Base-by-base conservation (phyloP, 495 filamentous ascomycete species). In the Beverwykella pulmonaria region DNA sequence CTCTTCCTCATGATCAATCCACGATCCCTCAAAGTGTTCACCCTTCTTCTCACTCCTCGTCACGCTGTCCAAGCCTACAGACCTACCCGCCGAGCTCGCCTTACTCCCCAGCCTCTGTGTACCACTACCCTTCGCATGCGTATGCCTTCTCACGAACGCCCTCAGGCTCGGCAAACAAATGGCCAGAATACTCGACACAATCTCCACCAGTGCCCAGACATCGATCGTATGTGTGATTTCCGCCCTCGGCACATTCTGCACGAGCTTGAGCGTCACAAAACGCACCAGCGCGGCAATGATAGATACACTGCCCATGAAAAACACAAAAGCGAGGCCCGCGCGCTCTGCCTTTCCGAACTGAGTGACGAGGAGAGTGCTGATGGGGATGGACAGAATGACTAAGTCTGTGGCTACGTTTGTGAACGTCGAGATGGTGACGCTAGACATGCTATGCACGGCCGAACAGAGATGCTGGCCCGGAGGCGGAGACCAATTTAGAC, bases 171-270 rank as follows among this genome's bases (percentile, higher is more conserved):
- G 69, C 14, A 68, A 32, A 53, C 69, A 71, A 17, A 71, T 63
- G 1, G 69, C 69, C 6, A 71, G 27, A 4, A 71, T 66, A 0
- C 17, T 27, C n/a, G 73, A 65, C n/a, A 75, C 69, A 20, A 77
- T 77, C 54, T 77, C 75, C 15, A 75, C 74, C 12, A 76, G 54
- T 0, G 75, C 74, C 68, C 74, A 76, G 29, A 77, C 75, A 49
- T 77, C 75, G 30, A 77, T 77, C 7, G 75, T 76, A 59, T 76
- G 75, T 15, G 74, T 75, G 22, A 77, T 76, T 19, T 65, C 65
- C 1, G 75, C 73, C 22, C 68, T 72, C 0, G 75, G 69, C 8
- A 73, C 69, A 14, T 60, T 63, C 27, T 71, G 69, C 2, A 76
- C 74, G 1, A 70, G 41, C 56, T 72, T 54, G 10, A 77, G 68